Conservation (phyloP, 768 basidiomycete species). For the Tylopilus intermedius region DNA sequence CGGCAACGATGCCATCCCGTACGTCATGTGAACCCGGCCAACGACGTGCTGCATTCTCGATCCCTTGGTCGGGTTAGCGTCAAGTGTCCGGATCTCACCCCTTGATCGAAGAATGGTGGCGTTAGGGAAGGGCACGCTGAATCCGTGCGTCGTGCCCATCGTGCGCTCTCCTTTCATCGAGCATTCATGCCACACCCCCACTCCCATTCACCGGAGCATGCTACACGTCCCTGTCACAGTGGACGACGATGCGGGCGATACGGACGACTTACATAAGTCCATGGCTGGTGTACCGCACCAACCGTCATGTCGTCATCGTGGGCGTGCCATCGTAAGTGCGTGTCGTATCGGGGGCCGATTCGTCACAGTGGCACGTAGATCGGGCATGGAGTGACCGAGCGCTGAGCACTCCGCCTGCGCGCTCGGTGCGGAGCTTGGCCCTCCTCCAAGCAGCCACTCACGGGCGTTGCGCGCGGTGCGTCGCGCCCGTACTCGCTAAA, state of each 20-base stretch:
- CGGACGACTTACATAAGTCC: not conserved
- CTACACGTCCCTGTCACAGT: not conserved
- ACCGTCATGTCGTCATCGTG: not conserved
- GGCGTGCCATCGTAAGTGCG: not conserved
- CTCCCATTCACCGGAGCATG: not conserved
- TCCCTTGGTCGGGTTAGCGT: not conserved
- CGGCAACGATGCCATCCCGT: not conserved
- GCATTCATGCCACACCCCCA: not conserved
- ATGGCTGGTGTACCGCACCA: not conserved
- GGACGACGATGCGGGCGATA: not conserved
- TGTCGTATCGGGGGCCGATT: not conserved
- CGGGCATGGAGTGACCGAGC: too few species aligned
- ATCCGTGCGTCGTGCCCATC: not conserved
- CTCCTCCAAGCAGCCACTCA: too few species aligned
- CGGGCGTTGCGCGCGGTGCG: too few species aligned
- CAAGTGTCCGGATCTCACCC: not conserved
- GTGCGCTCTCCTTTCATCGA: not conserved
- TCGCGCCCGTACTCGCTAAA: too few species aligned
- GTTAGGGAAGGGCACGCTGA: not conserved
- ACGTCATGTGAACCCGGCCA: not conserved
- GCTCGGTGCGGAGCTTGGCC: too few species aligned
- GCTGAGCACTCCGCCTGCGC: too few species aligned
- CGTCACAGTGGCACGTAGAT: too few species aligned
- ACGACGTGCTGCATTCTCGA: not conserved
- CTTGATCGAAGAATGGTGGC: slow-evolving; percentile 9